Percentiles rank a stretch among this genome's conserved stretches.
phyloP scores from a whole-genome alignment of 257 asterid genomes.

The Solanum bulbocastanum region DNA sequence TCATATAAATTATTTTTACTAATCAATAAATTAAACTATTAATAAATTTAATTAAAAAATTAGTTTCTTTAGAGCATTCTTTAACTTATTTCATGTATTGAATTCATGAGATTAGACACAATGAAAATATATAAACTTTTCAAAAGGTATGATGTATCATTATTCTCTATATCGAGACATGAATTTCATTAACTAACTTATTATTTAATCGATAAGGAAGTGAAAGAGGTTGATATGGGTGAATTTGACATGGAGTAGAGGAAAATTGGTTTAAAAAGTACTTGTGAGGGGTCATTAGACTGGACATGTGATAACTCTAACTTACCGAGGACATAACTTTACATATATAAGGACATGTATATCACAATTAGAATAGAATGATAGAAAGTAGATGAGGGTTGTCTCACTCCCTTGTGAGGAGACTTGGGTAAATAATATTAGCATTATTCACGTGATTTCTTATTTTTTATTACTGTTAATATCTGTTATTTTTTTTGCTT shows the following conservation, averaged over 20 bases:
- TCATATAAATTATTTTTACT: no score
- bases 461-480: no score
- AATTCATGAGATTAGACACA: not conserved
- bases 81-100: no score
- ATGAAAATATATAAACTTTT: no score
- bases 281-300: not conserved
- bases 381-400: not conserved
- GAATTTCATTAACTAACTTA: not conserved
- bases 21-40: no score
- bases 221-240: not conserved
- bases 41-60: no score
- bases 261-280: not conserved
- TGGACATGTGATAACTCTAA: rapidly evolving
- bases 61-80: not conserved
- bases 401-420: not conserved
- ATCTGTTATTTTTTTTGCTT: no score
- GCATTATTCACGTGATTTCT: no score
- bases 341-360: not conserved
- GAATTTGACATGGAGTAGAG: not conserved
- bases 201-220: no score
- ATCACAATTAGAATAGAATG: not conserved
- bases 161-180: not conserved
- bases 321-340: not conserved
- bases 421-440: not conserved
- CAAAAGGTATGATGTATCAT: not conserved